Conservation (phyloP, 2,329 filamentous ascomycete species). For the Trichoderma sp. region DNA sequence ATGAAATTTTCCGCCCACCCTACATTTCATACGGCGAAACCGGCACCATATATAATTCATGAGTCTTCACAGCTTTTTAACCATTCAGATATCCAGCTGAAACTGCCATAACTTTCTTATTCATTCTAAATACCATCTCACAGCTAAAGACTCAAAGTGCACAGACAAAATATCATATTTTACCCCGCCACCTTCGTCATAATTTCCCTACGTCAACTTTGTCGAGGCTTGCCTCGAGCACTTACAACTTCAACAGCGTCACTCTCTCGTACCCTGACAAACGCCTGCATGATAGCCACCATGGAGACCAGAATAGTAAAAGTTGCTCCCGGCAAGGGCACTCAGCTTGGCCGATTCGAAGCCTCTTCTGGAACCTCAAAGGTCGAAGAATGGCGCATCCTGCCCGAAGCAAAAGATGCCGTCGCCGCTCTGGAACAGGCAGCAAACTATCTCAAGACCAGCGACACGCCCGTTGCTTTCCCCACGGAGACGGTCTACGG, state of each 20-base stretch:
- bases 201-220: neutral
- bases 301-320: conserved; percentile 43
- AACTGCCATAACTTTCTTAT: neutral
- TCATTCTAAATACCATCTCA: neutral
- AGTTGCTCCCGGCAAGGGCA: conserved; percentile 30
- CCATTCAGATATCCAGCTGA: neutral
- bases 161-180: neutral
- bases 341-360: conserved; percentile 36
- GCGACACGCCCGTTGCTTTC: conserved; percentile 81
- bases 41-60: neutral
- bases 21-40: conserved; percentile 6
- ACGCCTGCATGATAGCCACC: neutral
- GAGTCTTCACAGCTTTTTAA: neutral
- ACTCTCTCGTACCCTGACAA: conserved; percentile 14
- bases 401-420: conserved; percentile 30
- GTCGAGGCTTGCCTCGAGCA: conserved; percentile 22
- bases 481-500: conserved; percentile 98
- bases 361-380: conserved; percentile 27
- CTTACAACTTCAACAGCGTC: conserved; percentile 30
- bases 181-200: conserved; percentile 7
- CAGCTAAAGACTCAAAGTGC: neutral
- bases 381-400: conserved; percentile 45
- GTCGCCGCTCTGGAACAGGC: conserved; percentile 56
- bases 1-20: conserved; percentile 13
- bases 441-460: conserved; percentile 61